Percentiles rank a stretch among this genome's conserved stretches.
These are phyloP conservation scores for Santalum album DNA, from an alignment of 164 flowering plant species.

Conservation along the genomic window DNA sequence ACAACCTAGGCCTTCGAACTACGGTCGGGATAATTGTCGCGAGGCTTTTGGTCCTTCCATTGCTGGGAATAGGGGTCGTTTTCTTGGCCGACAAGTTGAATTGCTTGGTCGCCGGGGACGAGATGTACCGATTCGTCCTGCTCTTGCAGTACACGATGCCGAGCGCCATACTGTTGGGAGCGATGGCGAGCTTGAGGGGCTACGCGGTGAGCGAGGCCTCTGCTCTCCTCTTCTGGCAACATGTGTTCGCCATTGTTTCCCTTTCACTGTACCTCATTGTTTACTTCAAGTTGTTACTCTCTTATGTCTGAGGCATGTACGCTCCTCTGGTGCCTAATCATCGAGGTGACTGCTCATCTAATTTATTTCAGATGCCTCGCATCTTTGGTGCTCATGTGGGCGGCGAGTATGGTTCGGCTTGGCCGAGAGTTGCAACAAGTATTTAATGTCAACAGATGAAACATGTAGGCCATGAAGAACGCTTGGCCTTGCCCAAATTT, in stretches of 20 bases:
- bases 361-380: no score
- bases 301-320: no score
- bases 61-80: not conserved
- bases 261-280: not conserved
- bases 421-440: no score
- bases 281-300: not conserved
- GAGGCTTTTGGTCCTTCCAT: slow-evolving; percentile 1
- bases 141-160: slow-evolving; percentile 2
- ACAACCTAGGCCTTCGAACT: not conserved
- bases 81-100: not conserved
- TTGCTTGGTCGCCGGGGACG: not conserved
- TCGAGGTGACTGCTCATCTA: no score
- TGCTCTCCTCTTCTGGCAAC: slow-evolving; percentile 4
- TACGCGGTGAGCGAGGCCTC: slow-evolving; percentile 1
- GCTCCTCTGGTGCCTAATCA: no score
- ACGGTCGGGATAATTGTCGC: not conserved
- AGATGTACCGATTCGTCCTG: slow-evolving; percentile 2
- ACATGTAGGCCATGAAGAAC: no score
- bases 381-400: no score
- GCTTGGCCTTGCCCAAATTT: no score
- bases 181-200: not conserved
- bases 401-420: no score
- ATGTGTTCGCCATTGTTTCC: not conserved
- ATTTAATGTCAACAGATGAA: no score
- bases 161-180: slow-evolving; percentile 1